These are phyloP conservation scores for Eutrema heterophyllum DNA, from an alignment of 345 rosid genomes.

Conservation along the genomic window DNA sequence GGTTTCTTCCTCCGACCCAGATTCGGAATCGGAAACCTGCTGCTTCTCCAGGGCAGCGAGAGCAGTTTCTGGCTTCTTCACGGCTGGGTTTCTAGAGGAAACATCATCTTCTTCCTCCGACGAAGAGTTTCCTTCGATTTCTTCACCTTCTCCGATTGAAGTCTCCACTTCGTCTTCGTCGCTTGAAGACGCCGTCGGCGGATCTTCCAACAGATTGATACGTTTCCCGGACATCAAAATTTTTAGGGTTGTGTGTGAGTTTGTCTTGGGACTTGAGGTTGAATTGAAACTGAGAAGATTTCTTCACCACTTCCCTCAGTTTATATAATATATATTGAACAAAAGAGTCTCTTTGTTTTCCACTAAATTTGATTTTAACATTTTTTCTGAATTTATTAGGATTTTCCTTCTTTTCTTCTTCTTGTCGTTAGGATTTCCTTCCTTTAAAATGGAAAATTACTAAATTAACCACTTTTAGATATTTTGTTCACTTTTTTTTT, in stretches of 20 bases:
- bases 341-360: conserved; percentile 3
- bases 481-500: not conserved
- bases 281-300: not conserved
- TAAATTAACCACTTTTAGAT: not conserved
- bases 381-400: not conserved
- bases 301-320: not conserved
- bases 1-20: conserved; percentile 29
- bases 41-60: not conserved
- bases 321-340: not conserved
- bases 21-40: conserved; percentile 18
- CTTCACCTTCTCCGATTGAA: conserved; percentile 5
- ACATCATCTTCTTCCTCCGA: not conserved
- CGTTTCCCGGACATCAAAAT: not conserved
- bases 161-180: conserved; percentile 22
- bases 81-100: not conserved
- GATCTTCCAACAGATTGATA: conserved; percentile 15
- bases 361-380: not conserved
- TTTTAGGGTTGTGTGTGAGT: not conserved
- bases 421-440: not conserved
- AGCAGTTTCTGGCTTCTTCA: not conserved
- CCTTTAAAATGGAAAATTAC: not conserved
- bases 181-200: conserved; percentile 33
- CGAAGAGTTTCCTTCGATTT: not conserved
- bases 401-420: not conserved
- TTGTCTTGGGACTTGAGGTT: not conserved